Conservation (phyloP, 2,329 filamentous ascomycete genomes). For the Botrytis paeoniae region DNA sequence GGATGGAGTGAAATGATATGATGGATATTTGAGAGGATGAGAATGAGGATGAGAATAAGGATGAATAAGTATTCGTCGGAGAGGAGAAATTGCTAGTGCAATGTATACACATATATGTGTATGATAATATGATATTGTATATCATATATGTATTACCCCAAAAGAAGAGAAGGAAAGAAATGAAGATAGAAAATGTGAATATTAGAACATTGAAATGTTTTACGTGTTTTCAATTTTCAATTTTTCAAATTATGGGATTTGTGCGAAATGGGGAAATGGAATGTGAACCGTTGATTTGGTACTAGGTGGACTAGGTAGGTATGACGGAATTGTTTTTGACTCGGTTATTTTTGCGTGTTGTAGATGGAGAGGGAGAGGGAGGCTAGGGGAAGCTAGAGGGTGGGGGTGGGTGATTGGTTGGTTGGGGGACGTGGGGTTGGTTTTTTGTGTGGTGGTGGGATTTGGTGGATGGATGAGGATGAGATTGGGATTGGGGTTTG, state of each 20-base stretch:
- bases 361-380: neutral
- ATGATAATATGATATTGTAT: neutral
- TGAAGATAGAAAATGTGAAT: neutral
- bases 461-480: no score
- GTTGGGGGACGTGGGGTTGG: neutral
- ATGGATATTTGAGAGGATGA: neutral
- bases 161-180: neutral
- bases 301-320: neutral
- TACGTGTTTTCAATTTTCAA: neutral
- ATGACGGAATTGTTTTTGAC: neutral
- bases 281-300: neutral
- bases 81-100: neutral
- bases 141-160: rapidly evolving
- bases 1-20: neutral
- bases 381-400: neutral
- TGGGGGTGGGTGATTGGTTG: neutral
- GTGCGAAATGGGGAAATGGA: neutral
- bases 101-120: neutral
- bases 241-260: neutral
- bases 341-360: neutral
- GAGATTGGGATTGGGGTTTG: neutral
- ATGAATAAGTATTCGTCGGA: neutral
- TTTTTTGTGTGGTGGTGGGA: neutral
- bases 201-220: neutral
- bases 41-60: neutral